Base-by-base conservation (phyloP, 345 rosid species). In the Ceriops tagal region DNA sequence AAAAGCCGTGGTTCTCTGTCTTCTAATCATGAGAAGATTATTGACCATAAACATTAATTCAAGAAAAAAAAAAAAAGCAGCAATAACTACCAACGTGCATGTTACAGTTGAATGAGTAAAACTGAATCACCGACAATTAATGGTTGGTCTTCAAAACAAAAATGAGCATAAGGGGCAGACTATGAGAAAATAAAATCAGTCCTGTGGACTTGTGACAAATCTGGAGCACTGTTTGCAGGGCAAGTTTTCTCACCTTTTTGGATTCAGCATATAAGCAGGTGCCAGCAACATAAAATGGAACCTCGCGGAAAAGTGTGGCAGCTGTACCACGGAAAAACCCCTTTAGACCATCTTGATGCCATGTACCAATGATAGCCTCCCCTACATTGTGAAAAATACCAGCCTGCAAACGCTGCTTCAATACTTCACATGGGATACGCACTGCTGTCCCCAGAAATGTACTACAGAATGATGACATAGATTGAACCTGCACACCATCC, bases 281-380 rank as follows among this genome's bases (percentile, higher is more conserved):
- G 75, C 99, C 99, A 76, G 92, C 93, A 65, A 95, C 99, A 59
- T 95, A 95, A 70, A 95, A 84, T 47, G 99, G 99, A 62, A 95
- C 93, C 83, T 95, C 99, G 32, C 99, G 92, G 75, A 91, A 87
- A 74, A 95, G 97, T 53, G 99, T 95, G 49, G 96, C 96, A 58
- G 96, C 96, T 11, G 99, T 92, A 65, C 99, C 99, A 71, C 99
- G 98, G 71, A 95, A 95, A 77, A 95, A 95, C 0, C 98, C 99
- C 71, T 79, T 82, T 58, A 88, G 81, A 70, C 99, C 98, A 78
- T 95, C 99, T 76, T 87, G 93, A 30, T 84, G 83, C 99, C 98
- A 95, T 18, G 99, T 92, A 58, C 91, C 98, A 55, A 87, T 78
- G 49, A 95, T 77, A 61, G 96, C 99, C 80, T 92, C 91, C 69